Evolutionary conservation across 208 protist genomes (phyloP).

Genomic region (Acanthamoeba castellanii): DNA sequence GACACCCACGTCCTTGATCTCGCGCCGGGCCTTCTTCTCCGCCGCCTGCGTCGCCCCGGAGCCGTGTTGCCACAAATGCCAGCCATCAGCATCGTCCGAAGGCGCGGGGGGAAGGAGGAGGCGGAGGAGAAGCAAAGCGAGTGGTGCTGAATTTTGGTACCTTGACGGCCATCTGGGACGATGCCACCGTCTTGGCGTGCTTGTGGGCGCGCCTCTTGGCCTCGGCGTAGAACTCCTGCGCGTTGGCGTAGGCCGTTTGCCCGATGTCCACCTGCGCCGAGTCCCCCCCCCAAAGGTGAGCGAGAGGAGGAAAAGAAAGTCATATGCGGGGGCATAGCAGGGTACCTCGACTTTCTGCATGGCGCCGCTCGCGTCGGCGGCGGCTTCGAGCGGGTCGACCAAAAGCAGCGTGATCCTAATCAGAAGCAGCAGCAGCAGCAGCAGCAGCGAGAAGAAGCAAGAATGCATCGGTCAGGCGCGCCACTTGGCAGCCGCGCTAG

Average conservation of each 20-base stretch:
- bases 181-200: conserved; percentile 90
- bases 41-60: conserved; percentile 90
- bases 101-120: background rate
- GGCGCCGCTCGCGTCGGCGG: background rate
- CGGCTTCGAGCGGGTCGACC: conserved; percentile 12
- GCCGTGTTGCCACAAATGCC: no score
- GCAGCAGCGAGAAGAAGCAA: background rate
- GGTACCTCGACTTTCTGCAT: conserved; percentile 19
- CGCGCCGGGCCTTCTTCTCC: conserved; percentile 88
- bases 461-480: no score
- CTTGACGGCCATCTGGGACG: conserved; percentile 77
- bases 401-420: conserved; percentile 44
- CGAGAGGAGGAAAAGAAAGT: background rate
- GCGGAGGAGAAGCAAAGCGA: no score
- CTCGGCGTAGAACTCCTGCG: conserved; percentile 92
- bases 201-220: conserved; percentile 93
- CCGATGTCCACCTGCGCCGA: conserved; percentile 94
- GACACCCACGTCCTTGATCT: conserved; percentile 86
- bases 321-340: no score
- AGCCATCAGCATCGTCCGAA: no score
- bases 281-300: background rate
- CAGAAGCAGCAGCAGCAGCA: background rate
- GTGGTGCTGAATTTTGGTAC: conserved; percentile 53
- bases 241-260: conserved; percentile 96
- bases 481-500: no score